Base-by-base conservation (phyloP, 2,329 filamentous ascomycete genomes). In the Celoporthe dispersa region DNA sequence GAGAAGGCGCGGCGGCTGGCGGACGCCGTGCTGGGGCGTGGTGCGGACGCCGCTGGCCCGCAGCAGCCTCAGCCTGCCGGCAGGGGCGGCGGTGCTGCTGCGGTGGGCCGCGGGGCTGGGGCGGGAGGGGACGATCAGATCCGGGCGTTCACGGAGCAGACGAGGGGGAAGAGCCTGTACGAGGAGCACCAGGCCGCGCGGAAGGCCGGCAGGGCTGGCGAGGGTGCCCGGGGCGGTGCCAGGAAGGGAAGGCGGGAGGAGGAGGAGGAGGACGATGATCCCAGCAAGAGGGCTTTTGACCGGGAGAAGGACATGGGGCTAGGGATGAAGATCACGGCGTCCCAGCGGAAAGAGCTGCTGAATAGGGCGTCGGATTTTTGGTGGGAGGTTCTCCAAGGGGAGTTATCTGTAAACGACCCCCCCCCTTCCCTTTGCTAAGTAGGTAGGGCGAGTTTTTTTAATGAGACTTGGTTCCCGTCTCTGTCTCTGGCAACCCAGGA, bases 261-360 rank as follows among this genome's bases (percentile, higher is more conserved):
- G 25, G 8, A 39, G 37, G 89, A 90, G 72, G 89, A 93, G 73
- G 93, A 96, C 31, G 95, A 98, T 80, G 94, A 98, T 78, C 95
- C 96, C 0, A 97, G 94, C 79, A 91, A 92, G 80, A 86, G 95
- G 71, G 91, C 89, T 0, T 98, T 98, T 80, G 94, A 98, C 81
- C 87, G 90, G 73, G 93, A 98, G 79, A 98, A 98, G 83, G 96
- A 98, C 79, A 97, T 98, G 89, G 91, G 89, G 53, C 82, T 93
- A 2, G 91, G 91, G 11, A 88, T 89, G 25, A 89, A 88, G 76
- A 89, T 98, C 67, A 91, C 90, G 35, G 84, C 90, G 73, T 86
- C 90, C 48, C 90, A 97, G 82, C 88, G 91, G 74, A 88, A 88
- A 75, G 92, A 98, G 75, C 83, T 98, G 83, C 79, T 98, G 71